Evolutionary conservation across 208 protist species (phyloP).

Genomic region (Phytomonas sp.): DNA sequence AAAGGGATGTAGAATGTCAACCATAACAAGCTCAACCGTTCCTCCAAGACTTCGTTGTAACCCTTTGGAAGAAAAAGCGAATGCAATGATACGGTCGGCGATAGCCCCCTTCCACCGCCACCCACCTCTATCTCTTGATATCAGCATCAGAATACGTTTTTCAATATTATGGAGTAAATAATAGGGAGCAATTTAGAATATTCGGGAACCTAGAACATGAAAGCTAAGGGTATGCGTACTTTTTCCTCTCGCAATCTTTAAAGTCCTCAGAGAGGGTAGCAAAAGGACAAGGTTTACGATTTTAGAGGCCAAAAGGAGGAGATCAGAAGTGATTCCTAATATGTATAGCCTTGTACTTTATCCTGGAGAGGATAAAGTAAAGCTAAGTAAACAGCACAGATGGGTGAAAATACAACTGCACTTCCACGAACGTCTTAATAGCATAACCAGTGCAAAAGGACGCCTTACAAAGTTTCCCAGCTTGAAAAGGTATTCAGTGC

Average conservation of each 20-base stretch:
- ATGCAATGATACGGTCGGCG: neutral
- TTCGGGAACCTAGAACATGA: neutral
- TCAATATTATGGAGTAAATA: neutral
- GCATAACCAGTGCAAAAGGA: neutral
- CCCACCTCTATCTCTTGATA: neutral
- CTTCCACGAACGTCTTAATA: neutral
- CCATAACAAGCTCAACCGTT: neutral
- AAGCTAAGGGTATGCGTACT: neutral
- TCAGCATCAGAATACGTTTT: neutral
- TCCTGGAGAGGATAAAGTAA: neutral
- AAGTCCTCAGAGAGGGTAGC: neutral
- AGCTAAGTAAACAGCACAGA: neutral
- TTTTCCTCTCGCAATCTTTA: neutral
- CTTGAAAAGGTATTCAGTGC: slow-evolving; percentile 22
- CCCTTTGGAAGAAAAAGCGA: neutral
- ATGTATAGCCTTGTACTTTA: neutral
- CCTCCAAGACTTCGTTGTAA: neutral
- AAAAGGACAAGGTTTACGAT: neutral
- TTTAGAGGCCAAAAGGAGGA: neutral
- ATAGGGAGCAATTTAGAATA: neutral
- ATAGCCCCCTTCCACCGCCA: neutral
- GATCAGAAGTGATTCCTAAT: neutral
- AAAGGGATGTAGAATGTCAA: neutral
- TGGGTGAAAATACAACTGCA: neutral
- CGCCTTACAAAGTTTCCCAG: no score